Base-by-base conservation (phyloP, 345 rosid genomes). In the Moricandia moricandioides region DNA sequence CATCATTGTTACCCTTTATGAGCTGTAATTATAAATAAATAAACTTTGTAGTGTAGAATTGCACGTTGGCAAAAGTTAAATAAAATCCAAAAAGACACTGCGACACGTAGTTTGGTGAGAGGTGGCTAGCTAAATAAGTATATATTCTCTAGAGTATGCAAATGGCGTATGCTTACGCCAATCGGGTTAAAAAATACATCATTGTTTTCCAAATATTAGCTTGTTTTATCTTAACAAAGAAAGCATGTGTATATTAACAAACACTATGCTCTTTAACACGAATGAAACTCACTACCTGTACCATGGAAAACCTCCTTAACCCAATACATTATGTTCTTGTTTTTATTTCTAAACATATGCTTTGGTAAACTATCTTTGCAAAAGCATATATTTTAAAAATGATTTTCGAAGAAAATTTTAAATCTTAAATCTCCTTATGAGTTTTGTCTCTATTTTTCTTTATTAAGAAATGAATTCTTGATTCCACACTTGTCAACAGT, bases 91-190 rank as follows among this genome's bases (percentile, higher is more conserved):
- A 65, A 24, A 40, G 58, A 65, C 26, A 39, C 6, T 40, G 58
- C 33, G 35, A 73, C 70, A 57, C 78, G 72, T 75, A 27, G 56
- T 54, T 69, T 70, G 29, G 39, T 62, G 37, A 76, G 1, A 69
- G 69, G 40, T 54, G 49, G 70, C 65, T 67, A 59, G 33, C 69
- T 69, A 52, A 60, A 61, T 62, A 49, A 60, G 63, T 49, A 61
- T 75, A 76, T 62, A 76, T 76, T 52, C 70, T 31, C 29, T 63
- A 51, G 45, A 61, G 14, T 27, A 49, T 61, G 17, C 62, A 49
- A 33, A 21, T 16, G 37, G 39, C 13, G 61, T 66, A 67, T 74
- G 51, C 72, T 39, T 66, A 34, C 7, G 31, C 27, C 63, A 35
- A 51, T 30, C 45, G 21, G 29, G 26, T 76, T 4, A 26, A 45